Percentiles rank a stretch among this genome's conserved stretches.
Evolutionary conservation across 371 early-diverging fungal genomes (phyloP).

Genomic region (Mortierella sp.): DNA sequence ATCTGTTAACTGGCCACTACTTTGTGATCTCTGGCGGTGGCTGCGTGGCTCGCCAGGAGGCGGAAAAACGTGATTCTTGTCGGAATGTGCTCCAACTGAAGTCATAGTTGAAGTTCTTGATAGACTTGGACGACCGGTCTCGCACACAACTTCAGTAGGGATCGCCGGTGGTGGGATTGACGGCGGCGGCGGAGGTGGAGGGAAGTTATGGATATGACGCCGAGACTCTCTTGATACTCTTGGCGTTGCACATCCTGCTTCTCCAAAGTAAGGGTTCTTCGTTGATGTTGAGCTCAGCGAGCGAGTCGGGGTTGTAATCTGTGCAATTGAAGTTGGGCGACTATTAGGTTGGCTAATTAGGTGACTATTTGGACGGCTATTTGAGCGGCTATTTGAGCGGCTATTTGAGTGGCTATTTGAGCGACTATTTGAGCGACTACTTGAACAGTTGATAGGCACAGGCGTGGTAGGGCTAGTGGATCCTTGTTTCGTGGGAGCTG

Average conservation of each 20-base stretch:
- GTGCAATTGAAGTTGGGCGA: constrained; percentile 8
- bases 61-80: not conserved
- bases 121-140: not conserved
- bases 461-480: not conserved
- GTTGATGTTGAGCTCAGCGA: not conserved
- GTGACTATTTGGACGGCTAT: too few relatives aligned
- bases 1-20: constrained; percentile 7
- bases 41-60: not conserved
- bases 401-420: not conserved
- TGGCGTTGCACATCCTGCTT: constrained; percentile 10
- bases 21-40: constrained; percentile 7
- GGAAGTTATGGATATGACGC: constrained; percentile 7
- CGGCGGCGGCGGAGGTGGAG: constrained; percentile 29
- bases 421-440: not conserved
- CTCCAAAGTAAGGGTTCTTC: not conserved
- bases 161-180: constrained; percentile 26
- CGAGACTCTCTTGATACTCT: constrained; percentile 20
- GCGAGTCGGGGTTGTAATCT: constrained; percentile 9
- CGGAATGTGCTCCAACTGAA: not conserved
- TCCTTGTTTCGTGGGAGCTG: not conserved
- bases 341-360: too few relatives aligned
- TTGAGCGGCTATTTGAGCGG: not conserved
- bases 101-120: constrained; percentile 9
- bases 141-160: not conserved
- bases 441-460: not conserved